Evolutionary conservation across 1,284 basidiomycete species (phyloP).

Genomic region (Malassezia slooffiae): DNA sequence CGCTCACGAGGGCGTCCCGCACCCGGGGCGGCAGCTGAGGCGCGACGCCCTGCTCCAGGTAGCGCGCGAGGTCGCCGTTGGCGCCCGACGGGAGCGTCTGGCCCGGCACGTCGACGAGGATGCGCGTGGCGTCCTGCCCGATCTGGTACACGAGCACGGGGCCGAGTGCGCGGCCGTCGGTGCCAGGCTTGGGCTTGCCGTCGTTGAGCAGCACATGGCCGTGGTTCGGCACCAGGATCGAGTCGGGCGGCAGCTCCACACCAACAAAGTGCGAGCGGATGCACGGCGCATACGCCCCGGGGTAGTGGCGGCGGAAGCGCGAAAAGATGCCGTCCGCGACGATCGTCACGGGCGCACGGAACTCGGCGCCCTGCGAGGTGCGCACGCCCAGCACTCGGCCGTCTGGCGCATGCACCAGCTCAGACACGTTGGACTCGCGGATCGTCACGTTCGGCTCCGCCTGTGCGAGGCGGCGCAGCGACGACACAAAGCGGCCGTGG

Average conservation of each 20-base stretch:
- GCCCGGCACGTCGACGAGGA: slow-evolving; percentile 80
- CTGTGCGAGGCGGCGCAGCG: slow-evolving; percentile 60
- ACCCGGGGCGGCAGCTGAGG: slow-evolving; percentile 37
- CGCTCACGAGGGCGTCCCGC: slow-evolving; percentile 23
- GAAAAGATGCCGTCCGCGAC: slow-evolving; percentile 93
- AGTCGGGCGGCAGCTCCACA: slow-evolving; percentile 59
- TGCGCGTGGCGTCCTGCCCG: slow-evolving; percentile 63
- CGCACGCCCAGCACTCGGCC: slow-evolving; percentile 27
- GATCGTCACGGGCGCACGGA: slow-evolving; percentile 66
- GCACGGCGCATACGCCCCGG: slow-evolving; percentile 50
- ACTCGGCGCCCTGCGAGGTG: slow-evolving; percentile 19
- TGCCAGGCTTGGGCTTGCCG: background rate
- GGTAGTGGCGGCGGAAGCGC: slow-evolving; percentile 56
- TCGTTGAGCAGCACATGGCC: slow-evolving; percentile 71
- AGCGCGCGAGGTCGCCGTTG: slow-evolving; percentile 54
- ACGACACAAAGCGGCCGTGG: slow-evolving; percentile 83
- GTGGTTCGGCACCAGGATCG: slow-evolving; percentile 50
- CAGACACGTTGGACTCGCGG: slow-evolving; percentile 31
- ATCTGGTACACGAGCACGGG: slow-evolving; percentile 86
- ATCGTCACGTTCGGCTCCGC: slow-evolving; percentile 33
- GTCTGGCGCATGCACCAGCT: slow-evolving; percentile 24
- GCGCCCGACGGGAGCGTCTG: slow-evolving; percentile 59
- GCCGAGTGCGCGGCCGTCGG: slow-evolving; percentile 47
- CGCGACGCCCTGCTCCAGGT: slow-evolving; percentile 31
- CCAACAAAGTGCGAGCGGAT: slow-evolving; percentile 73